phyloP scores from a whole-genome alignment of 257 asterid species.

The Lycium ferocissimum region DNA sequence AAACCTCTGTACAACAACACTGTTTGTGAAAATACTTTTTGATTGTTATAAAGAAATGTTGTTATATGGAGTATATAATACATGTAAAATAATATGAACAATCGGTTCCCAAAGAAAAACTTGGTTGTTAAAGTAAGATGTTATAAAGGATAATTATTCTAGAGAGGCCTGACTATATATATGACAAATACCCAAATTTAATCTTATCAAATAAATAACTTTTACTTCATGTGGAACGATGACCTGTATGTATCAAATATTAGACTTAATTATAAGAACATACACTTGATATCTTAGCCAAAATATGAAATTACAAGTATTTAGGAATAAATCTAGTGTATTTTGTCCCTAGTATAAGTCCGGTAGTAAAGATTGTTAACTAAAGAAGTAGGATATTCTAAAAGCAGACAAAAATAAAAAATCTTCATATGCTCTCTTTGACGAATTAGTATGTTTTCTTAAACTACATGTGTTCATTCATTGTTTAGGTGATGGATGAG shows the following conservation, averaged over 20 bases:
- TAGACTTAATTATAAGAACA: not conserved
- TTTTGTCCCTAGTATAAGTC: not conserved
- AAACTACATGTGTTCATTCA: not conserved
- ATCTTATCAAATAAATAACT: too few species aligned
- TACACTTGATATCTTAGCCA: not conserved
- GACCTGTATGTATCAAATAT: not conserved
- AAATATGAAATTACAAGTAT: not conserved
- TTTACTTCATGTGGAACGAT: not conserved
- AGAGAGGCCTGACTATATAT: not conserved
- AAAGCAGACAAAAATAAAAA: too few species aligned
- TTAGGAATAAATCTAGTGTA: not conserved
- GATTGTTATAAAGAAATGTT: not conserved
- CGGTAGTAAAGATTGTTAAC: not conserved
- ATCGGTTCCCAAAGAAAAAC: not conserved
- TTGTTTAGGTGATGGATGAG: conserved; percentile 34
- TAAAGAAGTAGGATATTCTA: not conserved
- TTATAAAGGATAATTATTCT: not conserved
- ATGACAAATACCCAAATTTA: too few species aligned
- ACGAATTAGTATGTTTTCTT: not conserved
- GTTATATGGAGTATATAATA: not conserved
- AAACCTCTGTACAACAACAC: not conserved
- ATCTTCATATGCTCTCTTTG: not conserved
- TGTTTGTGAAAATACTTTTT: not conserved
- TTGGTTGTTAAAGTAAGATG: not conserved
- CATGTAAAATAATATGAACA: not conserved